Conservation (phyloP, 139 green algal species). For the Chlorella sorokiniana region DNA sequence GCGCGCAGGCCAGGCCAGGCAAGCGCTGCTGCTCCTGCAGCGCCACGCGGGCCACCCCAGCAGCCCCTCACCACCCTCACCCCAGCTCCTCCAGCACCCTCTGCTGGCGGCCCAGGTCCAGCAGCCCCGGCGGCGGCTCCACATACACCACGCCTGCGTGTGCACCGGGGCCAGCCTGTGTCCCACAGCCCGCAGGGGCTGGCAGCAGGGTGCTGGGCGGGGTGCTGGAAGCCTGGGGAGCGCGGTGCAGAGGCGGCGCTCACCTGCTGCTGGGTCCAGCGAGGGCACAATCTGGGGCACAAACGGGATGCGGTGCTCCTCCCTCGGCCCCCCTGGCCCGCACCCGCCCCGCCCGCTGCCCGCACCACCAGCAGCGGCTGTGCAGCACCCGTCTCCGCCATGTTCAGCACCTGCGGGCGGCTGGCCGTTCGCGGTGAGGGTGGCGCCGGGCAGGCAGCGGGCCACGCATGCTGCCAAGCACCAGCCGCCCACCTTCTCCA, state of each 20-base stretch:
- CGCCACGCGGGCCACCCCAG: not conserved
- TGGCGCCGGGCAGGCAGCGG: not conserved
- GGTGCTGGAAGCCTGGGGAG: not conserved
- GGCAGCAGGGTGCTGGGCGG: not conserved
- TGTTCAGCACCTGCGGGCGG: constrained; percentile 19
- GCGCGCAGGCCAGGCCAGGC: not conserved
- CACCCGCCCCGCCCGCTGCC: not conserved
- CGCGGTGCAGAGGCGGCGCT: not conserved
- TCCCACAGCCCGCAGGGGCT: not conserved
- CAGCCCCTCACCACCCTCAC: not conserved
- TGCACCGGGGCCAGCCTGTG: not conserved
- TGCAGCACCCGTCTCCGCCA: constrained; percentile 7
- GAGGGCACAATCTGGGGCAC: constrained; percentile 22
- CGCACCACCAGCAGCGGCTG: constrained; percentile 29
- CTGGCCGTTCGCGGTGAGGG: not conserved
- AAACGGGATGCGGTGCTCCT: constrained; percentile 36
- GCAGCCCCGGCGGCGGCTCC: constrained; percentile 25
- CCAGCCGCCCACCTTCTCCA: not conserved
- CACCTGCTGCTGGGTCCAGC: constrained; percentile 8
- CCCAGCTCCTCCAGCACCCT: constrained; percentile 20
- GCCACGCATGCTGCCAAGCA: not conserved
- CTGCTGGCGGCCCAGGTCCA: constrained; percentile 43
- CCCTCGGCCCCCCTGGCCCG: not conserved
- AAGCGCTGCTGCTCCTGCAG: not conserved
- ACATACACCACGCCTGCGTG: constrained; percentile 25